Conservation (phyloP, 2,329 filamentous ascomycete species). For the Macrophomina phaseolina region DNA sequence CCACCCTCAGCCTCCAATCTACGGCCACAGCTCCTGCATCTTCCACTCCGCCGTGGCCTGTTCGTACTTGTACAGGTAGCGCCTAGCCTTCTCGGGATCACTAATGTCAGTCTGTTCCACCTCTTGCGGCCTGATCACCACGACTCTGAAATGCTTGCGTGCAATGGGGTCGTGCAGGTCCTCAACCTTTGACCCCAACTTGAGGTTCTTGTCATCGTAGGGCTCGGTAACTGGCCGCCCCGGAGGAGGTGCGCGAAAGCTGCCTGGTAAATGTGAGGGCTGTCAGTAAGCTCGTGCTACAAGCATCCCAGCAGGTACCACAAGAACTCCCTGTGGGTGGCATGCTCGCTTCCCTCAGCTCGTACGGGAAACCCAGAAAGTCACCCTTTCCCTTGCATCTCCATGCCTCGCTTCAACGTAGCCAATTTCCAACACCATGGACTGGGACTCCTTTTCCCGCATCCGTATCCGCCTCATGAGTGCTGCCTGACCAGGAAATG, state of each 20-base stretch:
- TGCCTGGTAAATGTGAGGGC: constrained; percentile 54
- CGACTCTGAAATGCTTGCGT: constrained; percentile 79
- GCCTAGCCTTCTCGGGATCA: constrained; percentile 65
- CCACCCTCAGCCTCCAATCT: constrained; percentile 8
- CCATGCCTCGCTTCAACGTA: not conserved
- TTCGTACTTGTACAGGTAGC: constrained; percentile 72
- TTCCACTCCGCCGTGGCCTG: constrained; percentile 63
- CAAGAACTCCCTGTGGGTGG: constrained; percentile 10
- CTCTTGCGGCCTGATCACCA: constrained; percentile 81
- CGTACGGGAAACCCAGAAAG: not conserved
- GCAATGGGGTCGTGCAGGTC: constrained; percentile 74
- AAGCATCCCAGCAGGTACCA: not conserved
- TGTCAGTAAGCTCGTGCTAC: constrained; percentile 53
- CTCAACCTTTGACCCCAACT: constrained; percentile 68
- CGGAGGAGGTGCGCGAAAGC: constrained; percentile 64
- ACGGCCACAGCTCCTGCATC: constrained; percentile 49
- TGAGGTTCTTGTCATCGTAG: constrained; percentile 51
- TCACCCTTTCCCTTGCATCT: constrained; percentile 16
- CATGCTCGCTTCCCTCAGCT: constrained; percentile 11
- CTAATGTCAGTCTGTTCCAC: constrained; percentile 77
- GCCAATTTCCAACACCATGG: constrained; percentile 7
- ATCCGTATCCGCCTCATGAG: constrained; percentile 4
- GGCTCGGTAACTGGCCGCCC: constrained; percentile 53
- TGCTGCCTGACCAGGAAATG: not conserved
- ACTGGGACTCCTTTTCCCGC: constrained; percentile 1